These are phyloP conservation scores for Ceratobasidium sp. DNA, from an alignment of 1,284 basidiomycete species.

Conservation along the genomic window DNA sequence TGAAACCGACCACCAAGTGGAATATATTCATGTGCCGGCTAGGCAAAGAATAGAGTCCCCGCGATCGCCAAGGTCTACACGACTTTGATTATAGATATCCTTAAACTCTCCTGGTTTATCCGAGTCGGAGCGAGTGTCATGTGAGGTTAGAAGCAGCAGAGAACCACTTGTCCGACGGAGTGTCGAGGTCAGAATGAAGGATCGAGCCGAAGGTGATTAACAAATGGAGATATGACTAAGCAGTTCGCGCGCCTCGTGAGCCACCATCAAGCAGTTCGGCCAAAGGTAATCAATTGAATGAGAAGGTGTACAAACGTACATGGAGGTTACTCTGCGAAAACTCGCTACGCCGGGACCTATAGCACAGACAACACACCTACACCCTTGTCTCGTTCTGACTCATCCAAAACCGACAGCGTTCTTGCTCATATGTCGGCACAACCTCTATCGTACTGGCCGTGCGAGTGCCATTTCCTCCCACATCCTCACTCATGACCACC, in stretches of 20 bases:
- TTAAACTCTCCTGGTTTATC: slow-evolving; percentile 22
- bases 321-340: slow-evolving; percentile 22
- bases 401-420: slow-evolving; percentile 56
- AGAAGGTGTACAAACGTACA: background rate
- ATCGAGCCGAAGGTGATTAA: background rate
- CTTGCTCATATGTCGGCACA: slow-evolving; percentile 49
- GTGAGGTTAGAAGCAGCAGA: background rate
- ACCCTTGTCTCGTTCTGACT: slow-evolving; percentile 48
- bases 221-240: slow-evolving; percentile 18
- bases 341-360: slow-evolving; percentile 15
- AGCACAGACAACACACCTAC: background rate
- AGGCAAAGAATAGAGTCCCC: too few species aligned
- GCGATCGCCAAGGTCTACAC: background rate
- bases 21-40: background rate
- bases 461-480: slow-evolving; percentile 36
- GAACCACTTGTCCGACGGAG: background rate
- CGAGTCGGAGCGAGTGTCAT: slow-evolving; percentile 3
- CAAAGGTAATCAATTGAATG: background rate
- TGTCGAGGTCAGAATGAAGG: background rate
- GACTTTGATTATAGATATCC: background rate
- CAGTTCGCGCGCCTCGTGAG: background rate
- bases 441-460: slow-evolving; percentile 47
- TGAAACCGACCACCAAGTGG: slow-evolving; percentile 21
- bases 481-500: slow-evolving; percentile 46
- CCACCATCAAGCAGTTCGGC: background rate